phyloP scores from a whole-genome alignment of 495 filamentous ascomycete genomes.

The Aspergillus campestris region DNA sequence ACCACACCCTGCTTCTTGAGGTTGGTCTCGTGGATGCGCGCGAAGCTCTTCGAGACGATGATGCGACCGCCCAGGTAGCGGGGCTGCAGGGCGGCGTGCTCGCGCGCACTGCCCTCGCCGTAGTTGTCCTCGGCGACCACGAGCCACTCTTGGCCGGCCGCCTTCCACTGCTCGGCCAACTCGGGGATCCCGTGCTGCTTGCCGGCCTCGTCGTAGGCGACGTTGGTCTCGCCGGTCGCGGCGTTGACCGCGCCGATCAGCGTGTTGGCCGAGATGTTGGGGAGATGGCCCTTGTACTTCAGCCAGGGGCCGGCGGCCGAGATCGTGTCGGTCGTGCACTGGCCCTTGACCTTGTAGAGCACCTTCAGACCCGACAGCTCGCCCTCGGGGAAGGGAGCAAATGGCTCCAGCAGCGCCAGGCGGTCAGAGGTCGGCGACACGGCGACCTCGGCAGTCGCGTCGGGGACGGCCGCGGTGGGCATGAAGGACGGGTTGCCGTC shows the following conservation, averaged over 20 bases:
- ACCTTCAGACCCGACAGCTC: slow-evolving; percentile 63
- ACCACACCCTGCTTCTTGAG: slow-evolving; percentile 98
- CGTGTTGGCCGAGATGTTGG: slow-evolving; percentile 95
- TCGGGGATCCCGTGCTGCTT: slow-evolving; percentile 63
- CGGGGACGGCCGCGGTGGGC: slow-evolving; percentile 62
- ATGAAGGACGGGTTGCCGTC: slow-evolving; percentile 65
- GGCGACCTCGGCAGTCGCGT: slow-evolving; percentile 46
- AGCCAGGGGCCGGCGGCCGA: slow-evolving; percentile 96
- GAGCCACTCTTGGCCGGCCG: slow-evolving; percentile 62
- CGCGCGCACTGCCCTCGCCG: slow-evolving; percentile 88
- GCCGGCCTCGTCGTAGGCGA: slow-evolving; percentile 75
- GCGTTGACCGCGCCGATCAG: slow-evolving; percentile 91
- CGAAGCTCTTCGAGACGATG: slow-evolving; percentile 86
- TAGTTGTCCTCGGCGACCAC: slow-evolving; percentile 98
- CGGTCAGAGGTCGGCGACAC: slow-evolving; percentile 81
- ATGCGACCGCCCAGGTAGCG: slow-evolving; percentile 83
- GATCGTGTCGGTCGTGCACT: slow-evolving; percentile 98
- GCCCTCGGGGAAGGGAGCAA: slow-evolving; percentile 67
- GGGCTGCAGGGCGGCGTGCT: slow-evolving; percentile 95
- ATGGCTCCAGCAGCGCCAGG: slow-evolving; percentile 85
- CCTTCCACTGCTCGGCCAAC: slow-evolving; percentile 73
- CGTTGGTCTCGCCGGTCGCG: slow-evolving; percentile 85
- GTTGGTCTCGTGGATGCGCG: slow-evolving; percentile 97
- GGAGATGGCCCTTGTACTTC: slow-evolving; percentile 97
- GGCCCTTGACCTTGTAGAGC: slow-evolving; percentile 89